Evolutionary conservation across 257 asterid genomes (phyloP).

Genomic region (Lantana camara): DNA sequence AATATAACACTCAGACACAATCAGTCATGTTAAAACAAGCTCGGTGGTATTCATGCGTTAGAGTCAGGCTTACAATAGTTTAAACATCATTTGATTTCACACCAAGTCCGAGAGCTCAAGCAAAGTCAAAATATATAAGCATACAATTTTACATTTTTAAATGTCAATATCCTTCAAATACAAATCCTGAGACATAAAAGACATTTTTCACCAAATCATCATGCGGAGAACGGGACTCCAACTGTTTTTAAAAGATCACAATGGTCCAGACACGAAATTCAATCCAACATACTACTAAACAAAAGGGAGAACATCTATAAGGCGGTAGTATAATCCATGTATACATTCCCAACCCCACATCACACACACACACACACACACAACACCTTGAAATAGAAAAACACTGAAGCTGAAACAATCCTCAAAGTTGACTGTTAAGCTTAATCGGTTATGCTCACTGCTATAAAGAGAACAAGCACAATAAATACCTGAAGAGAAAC

Average conservation of each 20-base stretch:
- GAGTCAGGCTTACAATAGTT: background rate
- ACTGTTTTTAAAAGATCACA: constrained; percentile 6
- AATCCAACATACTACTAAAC: constrained; percentile 10
- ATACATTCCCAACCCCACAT: constrained; percentile 7
- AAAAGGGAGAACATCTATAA: background rate
- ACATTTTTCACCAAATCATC: background rate
- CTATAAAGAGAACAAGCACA: constrained; percentile 13
- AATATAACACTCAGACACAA: constrained; percentile 1
- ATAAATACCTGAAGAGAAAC: constrained; percentile 82
- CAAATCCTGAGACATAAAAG: background rate
- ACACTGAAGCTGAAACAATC: background rate
- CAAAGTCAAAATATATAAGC: background rate
- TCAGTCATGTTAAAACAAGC: constrained; percentile 13
- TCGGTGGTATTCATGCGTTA: constrained; percentile 10
- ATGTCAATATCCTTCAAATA: background rate
- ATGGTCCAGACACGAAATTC: constrained; percentile 11
- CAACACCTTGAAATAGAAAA: constrained; percentile 1
- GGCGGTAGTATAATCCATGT: constrained; percentile 1
- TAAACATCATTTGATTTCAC: constrained; percentile 17
- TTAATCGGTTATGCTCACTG: constrained; percentile 14
- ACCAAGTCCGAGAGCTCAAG: background rate
- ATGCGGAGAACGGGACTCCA: constrained; percentile 4
- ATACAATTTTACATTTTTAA: background rate
- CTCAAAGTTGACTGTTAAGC: background rate
- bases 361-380: constrained; percentile 9